Conservation (phyloP, 805 yeast species). For the Alloascoidea hylecoeti region DNA sequence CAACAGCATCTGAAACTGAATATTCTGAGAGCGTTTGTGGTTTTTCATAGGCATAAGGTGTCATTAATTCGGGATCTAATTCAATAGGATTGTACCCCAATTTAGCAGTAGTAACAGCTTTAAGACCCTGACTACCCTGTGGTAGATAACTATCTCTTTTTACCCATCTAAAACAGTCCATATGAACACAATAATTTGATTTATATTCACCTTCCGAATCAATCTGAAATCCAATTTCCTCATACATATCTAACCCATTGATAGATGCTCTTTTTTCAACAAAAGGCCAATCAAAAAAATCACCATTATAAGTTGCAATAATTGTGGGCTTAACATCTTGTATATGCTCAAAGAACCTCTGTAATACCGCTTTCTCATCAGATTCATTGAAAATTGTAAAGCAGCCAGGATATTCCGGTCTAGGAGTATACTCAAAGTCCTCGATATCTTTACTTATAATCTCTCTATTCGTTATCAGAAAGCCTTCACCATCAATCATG, state of each 20-base stretch:
- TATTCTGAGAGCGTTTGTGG: slow-evolving; percentile 92
- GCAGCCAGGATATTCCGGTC: slow-evolving; percentile 85
- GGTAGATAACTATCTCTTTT: slow-evolving; percentile 95
- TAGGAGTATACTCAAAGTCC: slow-evolving; percentile 96
- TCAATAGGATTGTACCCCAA: slow-evolving; percentile 94
- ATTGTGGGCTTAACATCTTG: slow-evolving; percentile 85
- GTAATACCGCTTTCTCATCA: slow-evolving; percentile 63
- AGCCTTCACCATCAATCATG: slow-evolving; percentile 98
- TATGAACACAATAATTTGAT: slow-evolving; percentile 83
- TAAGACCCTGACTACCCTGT: slow-evolving; percentile 96
- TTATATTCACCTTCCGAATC: slow-evolving; percentile 89
- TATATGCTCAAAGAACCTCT: slow-evolving; percentile 79
- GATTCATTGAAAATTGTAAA: slow-evolving; percentile 85
- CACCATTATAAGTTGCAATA: slow-evolving; percentile 98
- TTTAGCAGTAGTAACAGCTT: slow-evolving; percentile 93
- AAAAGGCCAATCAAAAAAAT: slow-evolving; percentile 98
- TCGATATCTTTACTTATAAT: slow-evolving; percentile 90
- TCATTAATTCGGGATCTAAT: slow-evolving; percentile 94
- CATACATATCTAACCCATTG: slow-evolving; percentile 79
- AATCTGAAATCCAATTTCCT: slow-evolving; percentile 86
- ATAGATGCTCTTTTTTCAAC: slow-evolving; percentile 77
- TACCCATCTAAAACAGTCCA: slow-evolving; percentile 98
- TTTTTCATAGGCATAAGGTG: slow-evolving; percentile 89
- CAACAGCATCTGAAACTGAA: slow-evolving; percentile 98
- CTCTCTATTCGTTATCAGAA: slow-evolving; percentile 82